Percentiles rank a stretch among this genome's conserved stretches.
Evolutionary conservation across 1,139 yeast genomes (phyloP).

Genomic region (Geotrichum klebahnii): DNA sequence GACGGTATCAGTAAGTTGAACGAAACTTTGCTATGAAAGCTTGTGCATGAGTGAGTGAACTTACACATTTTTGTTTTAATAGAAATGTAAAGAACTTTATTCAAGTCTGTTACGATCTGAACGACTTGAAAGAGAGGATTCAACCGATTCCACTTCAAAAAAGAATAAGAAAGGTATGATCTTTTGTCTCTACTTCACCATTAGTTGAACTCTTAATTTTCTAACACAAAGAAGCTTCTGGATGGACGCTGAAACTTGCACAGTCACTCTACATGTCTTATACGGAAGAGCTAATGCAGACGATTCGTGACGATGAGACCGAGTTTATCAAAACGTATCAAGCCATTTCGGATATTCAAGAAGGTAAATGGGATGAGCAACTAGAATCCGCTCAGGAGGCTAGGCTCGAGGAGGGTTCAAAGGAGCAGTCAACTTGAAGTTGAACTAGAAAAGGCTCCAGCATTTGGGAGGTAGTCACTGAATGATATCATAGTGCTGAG

Average conservation of each 20-base stretch:
- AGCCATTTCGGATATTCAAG: constrained; percentile 22
- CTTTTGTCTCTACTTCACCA: neutral
- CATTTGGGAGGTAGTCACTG: too few species aligned
- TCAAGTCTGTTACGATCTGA: constrained; percentile 29
- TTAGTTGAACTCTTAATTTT: neutral
- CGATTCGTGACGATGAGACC: constrained; percentile 31
- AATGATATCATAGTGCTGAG: too few species aligned
- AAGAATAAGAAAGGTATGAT: constrained; percentile 16
- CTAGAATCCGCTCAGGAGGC: neutral
- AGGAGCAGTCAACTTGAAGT: neutral
- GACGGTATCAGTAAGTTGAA: constrained; percentile 17
- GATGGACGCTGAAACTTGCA: constrained; percentile 30
- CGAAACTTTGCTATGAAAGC: constrained; percentile 7
- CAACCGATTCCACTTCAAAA: constrained; percentile 4
- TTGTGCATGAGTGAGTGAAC: too few species aligned
- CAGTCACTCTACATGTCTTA: constrained; percentile 34
- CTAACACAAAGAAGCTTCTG: constrained; percentile 2
- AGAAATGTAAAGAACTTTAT: constrained; percentile 33
- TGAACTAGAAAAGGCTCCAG: constrained; percentile 2
- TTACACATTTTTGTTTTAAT: neutral
- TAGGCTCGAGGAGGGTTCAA: neutral
- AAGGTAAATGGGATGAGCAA: constrained; percentile 16
- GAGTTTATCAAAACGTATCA: constrained; percentile 30
- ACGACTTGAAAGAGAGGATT: constrained; percentile 28
- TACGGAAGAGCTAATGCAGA: constrained; percentile 30